phyloP scores from a whole-genome alignment of 1,139 yeast genomes.

The Kazachstania sp. region DNA sequence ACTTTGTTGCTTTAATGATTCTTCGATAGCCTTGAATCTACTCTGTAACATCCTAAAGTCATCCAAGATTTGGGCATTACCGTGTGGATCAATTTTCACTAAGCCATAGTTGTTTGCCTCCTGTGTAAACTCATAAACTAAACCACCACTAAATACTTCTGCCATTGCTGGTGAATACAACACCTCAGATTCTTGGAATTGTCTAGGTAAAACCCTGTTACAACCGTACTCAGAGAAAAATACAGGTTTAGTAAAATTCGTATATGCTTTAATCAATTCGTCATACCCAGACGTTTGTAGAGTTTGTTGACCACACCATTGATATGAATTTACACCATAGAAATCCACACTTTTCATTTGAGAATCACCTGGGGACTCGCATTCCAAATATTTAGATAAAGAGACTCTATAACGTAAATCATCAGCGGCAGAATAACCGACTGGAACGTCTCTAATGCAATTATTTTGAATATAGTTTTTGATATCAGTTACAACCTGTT shows the following conservation, averaged over 20 bases:
- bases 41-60: conserved; percentile 48
- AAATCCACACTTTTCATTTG: conserved; percentile 61
- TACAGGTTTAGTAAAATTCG: conserved; percentile 62
- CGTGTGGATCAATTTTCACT: conserved; percentile 53
- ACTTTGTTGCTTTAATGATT: conserved; percentile 15
- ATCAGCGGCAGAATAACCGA: conserved; percentile 96
- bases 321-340: conserved; percentile 91
- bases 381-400: conserved; percentile 72
- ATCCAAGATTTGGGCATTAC: conserved; percentile 44
- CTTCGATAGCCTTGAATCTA: conserved; percentile 34
- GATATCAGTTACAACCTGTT: conserved; percentile 73
- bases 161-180: conserved; percentile 70
- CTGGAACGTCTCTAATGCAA: conserved; percentile 64
- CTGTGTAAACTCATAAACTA: conserved; percentile 84
- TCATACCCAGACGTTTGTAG: conserved; percentile 78
- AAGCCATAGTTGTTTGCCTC: conserved; percentile 86
- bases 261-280: conserved; percentile 61
- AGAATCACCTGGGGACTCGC: conserved; percentile 43
- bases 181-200: conserved; percentile 68
- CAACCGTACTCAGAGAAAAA: conserved; percentile 93
- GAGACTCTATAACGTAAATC: conserved; percentile 69
- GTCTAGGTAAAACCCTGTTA: conserved; percentile 71
- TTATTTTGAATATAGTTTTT: conserved; percentile 57
- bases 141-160: conserved; percentile 80
- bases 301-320: conserved; percentile 93